phyloP scores from a whole-genome alignment of 192 early-diverging fungal genomes.

The Coemansia sp. region DNA sequence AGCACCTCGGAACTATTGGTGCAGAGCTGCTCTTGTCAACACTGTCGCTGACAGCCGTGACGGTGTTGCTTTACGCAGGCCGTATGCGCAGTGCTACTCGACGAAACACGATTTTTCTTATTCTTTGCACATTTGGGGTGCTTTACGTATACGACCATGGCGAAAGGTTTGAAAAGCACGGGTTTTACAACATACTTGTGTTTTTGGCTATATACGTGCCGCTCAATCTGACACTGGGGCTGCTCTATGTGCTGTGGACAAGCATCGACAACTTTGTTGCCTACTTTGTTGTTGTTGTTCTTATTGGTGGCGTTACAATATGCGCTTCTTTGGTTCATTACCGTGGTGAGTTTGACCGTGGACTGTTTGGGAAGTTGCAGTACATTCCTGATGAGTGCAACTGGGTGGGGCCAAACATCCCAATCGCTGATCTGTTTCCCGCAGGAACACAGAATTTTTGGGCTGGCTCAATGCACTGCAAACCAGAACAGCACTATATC shows the following conservation, averaged over 20 bases:
- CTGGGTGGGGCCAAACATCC: constrained; percentile 57
- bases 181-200: constrained; percentile 61
- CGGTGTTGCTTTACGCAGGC: constrained; percentile 47
- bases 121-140: constrained; percentile 12
- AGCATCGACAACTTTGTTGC: constrained; percentile 37
- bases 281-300: constrained; percentile 31
- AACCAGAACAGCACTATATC: constrained; percentile 30
- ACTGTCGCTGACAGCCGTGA: constrained; percentile 42
- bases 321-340: constrained; percentile 45
- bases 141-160: constrained; percentile 60
- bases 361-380: constrained; percentile 14
- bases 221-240: constrained; percentile 50
- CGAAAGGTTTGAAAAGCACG: constrained; percentile 59
- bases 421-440: constrained; percentile 56
- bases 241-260: constrained; percentile 37
- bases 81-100: constrained; percentile 42
- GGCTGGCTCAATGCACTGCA: constrained; percentile 52
- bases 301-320: constrained; percentile 15
- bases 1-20: constrained; percentile 53
- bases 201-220: constrained; percentile 56
- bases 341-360: constrained; percentile 44
- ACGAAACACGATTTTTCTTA: constrained; percentile 7
- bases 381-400: constrained; percentile 43
- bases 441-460: constrained; percentile 62
- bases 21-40: constrained; percentile 50